Evolutionary conservation across 805 yeast species (phyloP).

Genomic region (Sugiyamaella chiloensis): DNA sequence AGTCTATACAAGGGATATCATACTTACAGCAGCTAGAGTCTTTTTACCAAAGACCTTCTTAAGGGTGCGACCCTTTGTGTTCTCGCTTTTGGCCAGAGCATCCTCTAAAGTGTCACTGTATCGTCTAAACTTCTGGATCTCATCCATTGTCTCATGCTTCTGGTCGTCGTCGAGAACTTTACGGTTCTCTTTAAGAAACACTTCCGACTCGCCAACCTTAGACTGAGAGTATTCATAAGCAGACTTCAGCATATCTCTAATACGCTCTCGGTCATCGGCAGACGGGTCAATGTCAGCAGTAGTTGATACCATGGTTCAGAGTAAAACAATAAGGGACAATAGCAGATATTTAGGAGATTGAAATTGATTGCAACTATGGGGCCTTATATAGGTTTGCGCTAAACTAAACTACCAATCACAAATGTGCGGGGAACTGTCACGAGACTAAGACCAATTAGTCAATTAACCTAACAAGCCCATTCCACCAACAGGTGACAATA

Average conservation of each 20-base stretch:
- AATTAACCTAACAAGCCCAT: no score
- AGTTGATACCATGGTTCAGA: slow-evolving; percentile 3
- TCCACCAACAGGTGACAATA: no score
- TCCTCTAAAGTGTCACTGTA: slow-evolving; percentile 25
- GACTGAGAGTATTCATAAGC: slow-evolving; percentile 20
- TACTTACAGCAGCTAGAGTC: slow-evolving; percentile 23
- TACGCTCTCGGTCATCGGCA: slow-evolving; percentile 25
- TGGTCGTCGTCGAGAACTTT: slow-evolving; percentile 22
- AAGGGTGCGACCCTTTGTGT: slow-evolving; percentile 28
- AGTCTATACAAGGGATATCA: not conserved
- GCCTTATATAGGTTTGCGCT: not conserved
- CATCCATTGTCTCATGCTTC: slow-evolving; percentile 23
- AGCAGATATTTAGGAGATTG: no score
- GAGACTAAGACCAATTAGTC: not conserved
- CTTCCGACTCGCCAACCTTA: slow-evolving; percentile 21
- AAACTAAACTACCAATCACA: not conserved
- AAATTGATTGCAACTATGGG: not conserved
- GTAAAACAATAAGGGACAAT: no score
- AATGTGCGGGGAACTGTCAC: slow-evolving; percentile 2
- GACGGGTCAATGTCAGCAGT: slow-evolving; percentile 29
- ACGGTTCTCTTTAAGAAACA: slow-evolving; percentile 22
- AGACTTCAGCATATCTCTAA: slow-evolving; percentile 22
- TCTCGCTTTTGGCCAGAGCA: slow-evolving; percentile 25
- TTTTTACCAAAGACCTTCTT: slow-evolving; percentile 29
- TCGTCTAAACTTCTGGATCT: slow-evolving; percentile 18